Evolutionary conservation across 345 rosid genomes (phyloP), one percentile per base, ranked within the genome.

Genomic region (Cochlearia excelsa): DNA sequence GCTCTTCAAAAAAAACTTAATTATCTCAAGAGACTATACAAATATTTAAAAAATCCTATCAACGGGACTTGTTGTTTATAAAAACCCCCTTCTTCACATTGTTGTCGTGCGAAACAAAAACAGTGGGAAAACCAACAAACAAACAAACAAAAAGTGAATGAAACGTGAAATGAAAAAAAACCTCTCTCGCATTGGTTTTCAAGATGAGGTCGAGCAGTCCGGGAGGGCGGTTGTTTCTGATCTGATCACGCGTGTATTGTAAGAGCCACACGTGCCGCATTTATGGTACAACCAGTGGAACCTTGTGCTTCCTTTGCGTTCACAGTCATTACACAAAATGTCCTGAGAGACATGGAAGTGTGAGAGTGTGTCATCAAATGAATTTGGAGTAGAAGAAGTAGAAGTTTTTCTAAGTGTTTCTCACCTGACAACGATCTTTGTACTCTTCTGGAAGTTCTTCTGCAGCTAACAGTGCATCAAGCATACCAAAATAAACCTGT

Each of bases 401-500:
- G 29, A 26, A 38, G 35, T 46, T 59, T 71, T 31, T 16, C 23
- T 16, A 16, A 52, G 45, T 28, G 26, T 61, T 61, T 30, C 61
- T 66, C 64, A 88, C 98, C 90, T 91, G 98, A 76, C 72, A 70
- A n/a, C 77, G 84, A 59, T 84, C 74, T 67, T 76, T 78, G 57
- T 80, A 88, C 75, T 92, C 98, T 72, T 86, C 89, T 40, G 96
- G 96, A 70, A 88, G 95, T 74, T 81, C 93, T 77, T 88, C 95
- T 6, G 87, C 69, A 53, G 90, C 96, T 75, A 92, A 75, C 56
- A 92, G 66, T 4, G 95, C 90, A 52, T 92, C 95, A 63, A 92
- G 93, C 95, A 88, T 88, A 63, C 96, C 96, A 28, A 92, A 88
- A 79, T 88, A 92, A 46, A 88, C 94, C 98, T 91, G 75, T 7